Conservation (phyloP, 2,329 filamentous ascomycete genomes). For the Pyrenochaeta sp. region DNA sequence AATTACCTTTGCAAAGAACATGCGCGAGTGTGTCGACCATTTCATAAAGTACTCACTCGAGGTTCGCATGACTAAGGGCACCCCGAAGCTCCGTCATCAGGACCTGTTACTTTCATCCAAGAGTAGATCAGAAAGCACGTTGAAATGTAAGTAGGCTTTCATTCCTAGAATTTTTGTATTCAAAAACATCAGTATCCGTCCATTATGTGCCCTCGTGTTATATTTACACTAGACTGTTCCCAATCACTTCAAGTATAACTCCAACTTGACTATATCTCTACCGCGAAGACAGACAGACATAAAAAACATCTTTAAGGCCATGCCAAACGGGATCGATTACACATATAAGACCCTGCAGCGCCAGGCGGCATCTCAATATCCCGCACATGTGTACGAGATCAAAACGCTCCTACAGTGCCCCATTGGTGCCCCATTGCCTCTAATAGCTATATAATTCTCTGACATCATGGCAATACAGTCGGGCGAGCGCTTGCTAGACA, state of each 20-base stretch:
- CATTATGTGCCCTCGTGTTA: too few species aligned
- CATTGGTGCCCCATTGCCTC: neutral
- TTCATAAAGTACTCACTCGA: neutral
- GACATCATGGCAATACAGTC: conserved; percentile 12
- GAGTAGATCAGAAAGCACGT: neutral
- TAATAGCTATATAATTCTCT: conserved; percentile 1
- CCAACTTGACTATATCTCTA: conserved; percentile 9
- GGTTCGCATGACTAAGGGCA: neutral
- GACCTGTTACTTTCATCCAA: neutral
- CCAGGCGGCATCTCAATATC: neutral
- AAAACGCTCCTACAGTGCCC: conserved; percentile 6
- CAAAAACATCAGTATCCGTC: too few species aligned
- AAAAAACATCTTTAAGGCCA: conserved; percentile 2
- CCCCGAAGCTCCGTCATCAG: conserved; percentile 3
- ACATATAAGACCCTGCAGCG: neutral
- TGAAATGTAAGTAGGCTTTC: conserved; percentile 4
- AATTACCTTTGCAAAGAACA: conserved; percentile 4
- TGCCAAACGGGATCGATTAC: conserved; percentile 8
- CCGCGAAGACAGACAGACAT: conserved; percentile 7
- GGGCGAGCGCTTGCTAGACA: conserved; percentile 3
- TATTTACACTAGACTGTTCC: too few species aligned
- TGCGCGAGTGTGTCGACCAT: conserved; percentile 5
- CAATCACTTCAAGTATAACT: conserved; percentile 5
- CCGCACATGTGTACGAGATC: neutral
- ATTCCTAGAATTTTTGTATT: neutral